Base-by-base conservation (phyloP, 2,329 filamentous ascomycete species). In the Fusarium incarnatum region DNA sequence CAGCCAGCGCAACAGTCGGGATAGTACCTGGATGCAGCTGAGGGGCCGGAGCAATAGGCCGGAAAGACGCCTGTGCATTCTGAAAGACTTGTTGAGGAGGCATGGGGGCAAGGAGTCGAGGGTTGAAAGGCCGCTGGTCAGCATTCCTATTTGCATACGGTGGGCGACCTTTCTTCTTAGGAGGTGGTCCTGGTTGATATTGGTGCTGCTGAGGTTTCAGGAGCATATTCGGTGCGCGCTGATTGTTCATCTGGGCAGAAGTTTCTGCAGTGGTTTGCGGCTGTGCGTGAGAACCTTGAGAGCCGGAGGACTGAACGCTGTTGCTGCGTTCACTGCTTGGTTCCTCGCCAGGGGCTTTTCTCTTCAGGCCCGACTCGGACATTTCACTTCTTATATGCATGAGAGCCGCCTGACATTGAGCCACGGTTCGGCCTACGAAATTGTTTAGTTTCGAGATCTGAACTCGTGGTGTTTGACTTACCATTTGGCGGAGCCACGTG, bases 401-500 rank as follows among this genome's bases (percentile, higher is more conserved):
- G 78, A 47, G 80, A 40, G 80, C 79, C 50, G 79, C 73, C 57
- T 84, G 75, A 68, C 83, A 85, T 70, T 86, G 83, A 34, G 79
- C 79, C 79, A 85, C 80, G 67, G 81, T 85, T 56, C 84, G 83
- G 34, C 84, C 84, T 86, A 58, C 28, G 10, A n/a, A 28, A 62
- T 20, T 37, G 44, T 60, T 56, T 57, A 47, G 15, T 30, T 27
- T 16, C 20, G 47, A 28, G 11, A 30, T 22, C 20, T 25, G 16
- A 10, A 56, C 5, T 27, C 28, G 5, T 27, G 23, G 27, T 25
- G 23, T 28, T 18, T 9, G 55, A 74, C 79, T 64, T 80, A 86
- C 84, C 83, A 59, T 74, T 70, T 13, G 84, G 84, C 41, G 86
- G 78, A 67, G 85, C 83, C 80, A 86, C 85, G 47, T 76, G 78